These are phyloP conservation scores for Globisporangium polare DNA, from an alignment of 352 stramenopile genomes.

Conservation along the genomic window DNA sequence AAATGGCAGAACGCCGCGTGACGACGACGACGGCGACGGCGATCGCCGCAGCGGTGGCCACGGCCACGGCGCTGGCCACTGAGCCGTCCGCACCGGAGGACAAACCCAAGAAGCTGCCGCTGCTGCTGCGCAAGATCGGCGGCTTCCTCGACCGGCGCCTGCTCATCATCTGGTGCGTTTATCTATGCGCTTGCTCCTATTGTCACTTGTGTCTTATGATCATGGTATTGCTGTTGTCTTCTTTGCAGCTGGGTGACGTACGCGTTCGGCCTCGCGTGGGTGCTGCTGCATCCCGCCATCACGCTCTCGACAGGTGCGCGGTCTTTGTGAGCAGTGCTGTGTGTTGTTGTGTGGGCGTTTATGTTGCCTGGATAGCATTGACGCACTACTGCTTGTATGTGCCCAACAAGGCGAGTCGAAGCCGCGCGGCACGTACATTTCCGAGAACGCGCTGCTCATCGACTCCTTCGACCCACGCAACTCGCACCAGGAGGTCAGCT, in stretches of 20 bases:
- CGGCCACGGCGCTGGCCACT: not conserved
- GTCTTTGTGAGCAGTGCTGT: not conserved
- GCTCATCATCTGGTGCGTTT: slow-evolving; percentile 12
- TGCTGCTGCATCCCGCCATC: slow-evolving; percentile 69
- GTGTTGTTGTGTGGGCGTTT: too few species aligned
- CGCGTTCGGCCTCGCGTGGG: slow-evolving; percentile 63
- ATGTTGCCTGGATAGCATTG: too few species aligned
- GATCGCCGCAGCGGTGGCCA: not conserved
- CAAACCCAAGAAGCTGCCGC: slow-evolving; percentile 13
- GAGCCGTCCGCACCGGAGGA: not conserved
- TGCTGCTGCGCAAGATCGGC: slow-evolving; percentile 9
- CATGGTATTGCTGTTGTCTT: not conserved
- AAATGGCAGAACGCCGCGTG: not conserved
- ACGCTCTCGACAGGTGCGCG: slow-evolving; percentile 69
- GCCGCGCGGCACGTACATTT: slow-evolving; percentile 84
- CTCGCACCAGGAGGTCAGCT: slow-evolving; percentile 39
- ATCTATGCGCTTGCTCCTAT: not conserved
- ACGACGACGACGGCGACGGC: not conserved
- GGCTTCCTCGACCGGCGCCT: slow-evolving; percentile 5
- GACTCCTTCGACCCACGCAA: slow-evolving; percentile 57
- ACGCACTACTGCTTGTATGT: too few species aligned
- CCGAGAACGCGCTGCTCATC: slow-evolving; percentile 84
- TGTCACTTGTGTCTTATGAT: not conserved
- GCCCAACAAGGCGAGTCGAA: slow-evolving; percentile 83
- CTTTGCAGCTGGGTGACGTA: slow-evolving; percentile 61